phyloP scores from a whole-genome alignment of 1,284 basidiomycete species.

The Mycena sp. region DNA sequence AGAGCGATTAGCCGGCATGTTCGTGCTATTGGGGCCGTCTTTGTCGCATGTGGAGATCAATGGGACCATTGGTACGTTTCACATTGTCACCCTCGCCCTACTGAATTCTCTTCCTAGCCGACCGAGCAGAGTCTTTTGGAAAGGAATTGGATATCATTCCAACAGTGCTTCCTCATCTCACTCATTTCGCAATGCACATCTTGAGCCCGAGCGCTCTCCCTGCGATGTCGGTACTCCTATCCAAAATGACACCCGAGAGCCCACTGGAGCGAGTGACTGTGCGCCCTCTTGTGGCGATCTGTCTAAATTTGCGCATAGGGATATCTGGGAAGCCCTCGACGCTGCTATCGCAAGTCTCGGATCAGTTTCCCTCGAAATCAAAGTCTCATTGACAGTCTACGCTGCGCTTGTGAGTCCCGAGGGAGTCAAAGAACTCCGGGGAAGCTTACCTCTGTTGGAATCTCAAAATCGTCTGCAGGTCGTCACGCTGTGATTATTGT shows the following conservation, averaged over 20 bases:
- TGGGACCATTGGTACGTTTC: not conserved
- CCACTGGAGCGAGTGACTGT: conserved; percentile 7
- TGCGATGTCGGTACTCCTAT: conserved; percentile 1
- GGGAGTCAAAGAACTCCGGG: not conserved
- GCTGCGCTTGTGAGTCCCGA: not conserved
- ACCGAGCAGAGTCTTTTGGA: not conserved
- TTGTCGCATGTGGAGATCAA: not conserved
- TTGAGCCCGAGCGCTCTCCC: not conserved
- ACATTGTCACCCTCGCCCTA: not conserved
- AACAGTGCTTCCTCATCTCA: not conserved
- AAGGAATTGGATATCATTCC: not conserved
- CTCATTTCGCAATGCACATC: not conserved
- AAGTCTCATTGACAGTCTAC: not conserved
- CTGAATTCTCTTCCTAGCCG: not conserved
- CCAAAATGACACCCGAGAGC: not conserved
- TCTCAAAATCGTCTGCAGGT: not conserved
- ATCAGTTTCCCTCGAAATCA: not conserved
- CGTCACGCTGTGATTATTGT: not conserved
- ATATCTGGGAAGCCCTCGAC: not conserved
- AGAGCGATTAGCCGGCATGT: not conserved
- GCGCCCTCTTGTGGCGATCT: not conserved
- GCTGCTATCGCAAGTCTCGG: not conserved
- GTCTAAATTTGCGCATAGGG: not conserved
- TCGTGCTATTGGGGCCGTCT: not conserved
- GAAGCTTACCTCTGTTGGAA: not conserved